A percentile compares a stretch with the other conserved stretches of the same genome.
Evolutionary conservation across 2,329 filamentous ascomycete species (phyloP).

Genomic region (Colletotrichum abscissum): DNA sequence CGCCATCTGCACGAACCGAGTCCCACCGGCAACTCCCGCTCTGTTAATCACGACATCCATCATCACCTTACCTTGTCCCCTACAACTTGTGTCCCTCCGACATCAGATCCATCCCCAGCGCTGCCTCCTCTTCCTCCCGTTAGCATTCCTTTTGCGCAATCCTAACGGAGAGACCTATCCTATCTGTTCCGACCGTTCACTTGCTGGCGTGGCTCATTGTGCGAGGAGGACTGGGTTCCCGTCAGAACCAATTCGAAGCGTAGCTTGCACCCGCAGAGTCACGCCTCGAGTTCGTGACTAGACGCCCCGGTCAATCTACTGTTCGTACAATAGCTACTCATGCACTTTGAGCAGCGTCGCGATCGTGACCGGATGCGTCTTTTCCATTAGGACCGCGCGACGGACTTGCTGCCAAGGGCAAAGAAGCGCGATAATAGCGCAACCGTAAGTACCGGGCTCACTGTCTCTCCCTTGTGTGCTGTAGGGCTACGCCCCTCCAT

Average conservation of each 20-base stretch:
- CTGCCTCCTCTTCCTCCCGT: neutral
- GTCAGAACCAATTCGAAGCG: neutral
- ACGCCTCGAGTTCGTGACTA: conserved; percentile 1
- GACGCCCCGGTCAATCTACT: conserved; percentile 22
- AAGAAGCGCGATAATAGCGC: neutral
- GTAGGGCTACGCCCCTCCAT: neutral
- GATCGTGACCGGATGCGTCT: conserved; percentile 1
- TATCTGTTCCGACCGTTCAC: neutral
- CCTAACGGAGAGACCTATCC: neutral
- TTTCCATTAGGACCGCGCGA: neutral
- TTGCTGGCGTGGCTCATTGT: neutral
- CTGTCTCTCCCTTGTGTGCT: neutral
- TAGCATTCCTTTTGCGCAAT: neutral
- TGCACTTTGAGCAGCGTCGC: conserved; percentile 7
- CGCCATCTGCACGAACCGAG: too few relatives aligned
- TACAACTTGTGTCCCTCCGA: too few relatives aligned
- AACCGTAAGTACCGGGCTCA: conserved; percentile 1
- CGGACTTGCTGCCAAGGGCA: neutral
- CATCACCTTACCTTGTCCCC: too few relatives aligned
- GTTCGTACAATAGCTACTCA: conserved; percentile 6
- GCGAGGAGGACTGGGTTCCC: neutral
- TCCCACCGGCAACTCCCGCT: too few relatives aligned
- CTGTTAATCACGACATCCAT: too few relatives aligned
- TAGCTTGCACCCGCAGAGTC: neutral
- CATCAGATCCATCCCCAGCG: neutral